Percentiles rank a stretch among this genome's conserved stretches.
These are phyloP conservation scores for Mycena rebaudengoi DNA, from an alignment of 768 basidiomycete species.

Conservation along the genomic window DNA sequence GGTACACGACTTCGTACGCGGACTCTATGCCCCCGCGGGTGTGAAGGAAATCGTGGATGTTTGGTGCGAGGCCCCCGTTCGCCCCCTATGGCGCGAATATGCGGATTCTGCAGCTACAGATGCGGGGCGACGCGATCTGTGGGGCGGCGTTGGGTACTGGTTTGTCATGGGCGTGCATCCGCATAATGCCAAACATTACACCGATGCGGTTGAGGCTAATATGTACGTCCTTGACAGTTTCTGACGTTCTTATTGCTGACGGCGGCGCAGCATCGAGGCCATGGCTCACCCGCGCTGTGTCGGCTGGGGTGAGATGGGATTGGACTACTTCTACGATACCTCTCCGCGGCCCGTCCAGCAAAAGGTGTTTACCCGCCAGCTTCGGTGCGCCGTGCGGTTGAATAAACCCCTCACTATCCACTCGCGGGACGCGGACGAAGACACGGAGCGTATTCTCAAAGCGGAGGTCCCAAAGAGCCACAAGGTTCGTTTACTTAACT, in stretches of 20 bases:
- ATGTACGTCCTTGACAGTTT: slow-evolving; percentile 55
- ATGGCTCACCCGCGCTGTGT: slow-evolving; percentile 84
- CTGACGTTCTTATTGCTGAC: background rate
- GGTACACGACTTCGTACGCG: slow-evolving; percentile 72
- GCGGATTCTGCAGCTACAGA: slow-evolving; percentile 71
- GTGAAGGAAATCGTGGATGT: slow-evolving; percentile 82
- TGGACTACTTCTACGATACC: slow-evolving; percentile 85
- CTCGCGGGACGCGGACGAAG: slow-evolving; percentile 84
- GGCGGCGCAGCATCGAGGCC: slow-evolving; percentile 63
- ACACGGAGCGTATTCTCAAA: no score
- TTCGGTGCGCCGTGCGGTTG: slow-evolving; percentile 69
- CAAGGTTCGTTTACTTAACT: slow-evolving; percentile 48
- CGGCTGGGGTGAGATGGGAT: slow-evolving; percentile 88
- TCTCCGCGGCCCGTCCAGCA: slow-evolving; percentile 76
- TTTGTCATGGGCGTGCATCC: slow-evolving; percentile 76
- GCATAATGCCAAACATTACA: slow-evolving; percentile 77
- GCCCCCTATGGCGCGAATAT: slow-evolving; percentile 67
- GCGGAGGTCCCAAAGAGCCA: slow-evolving; percentile 74
- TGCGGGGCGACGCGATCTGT: slow-evolving; percentile 56
- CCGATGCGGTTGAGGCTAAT: slow-evolving; percentile 69
- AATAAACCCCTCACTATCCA: slow-evolving; percentile 86
- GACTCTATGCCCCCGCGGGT: slow-evolving; percentile 62
- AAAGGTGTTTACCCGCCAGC: slow-evolving; percentile 70
- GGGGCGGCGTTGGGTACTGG: slow-evolving; percentile 80
- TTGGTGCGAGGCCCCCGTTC: slow-evolving; percentile 85